These are phyloP conservation scores for Warburgia ugandensis DNA, from an alignment of 164 flowering plant species.

Conservation along the genomic window DNA sequence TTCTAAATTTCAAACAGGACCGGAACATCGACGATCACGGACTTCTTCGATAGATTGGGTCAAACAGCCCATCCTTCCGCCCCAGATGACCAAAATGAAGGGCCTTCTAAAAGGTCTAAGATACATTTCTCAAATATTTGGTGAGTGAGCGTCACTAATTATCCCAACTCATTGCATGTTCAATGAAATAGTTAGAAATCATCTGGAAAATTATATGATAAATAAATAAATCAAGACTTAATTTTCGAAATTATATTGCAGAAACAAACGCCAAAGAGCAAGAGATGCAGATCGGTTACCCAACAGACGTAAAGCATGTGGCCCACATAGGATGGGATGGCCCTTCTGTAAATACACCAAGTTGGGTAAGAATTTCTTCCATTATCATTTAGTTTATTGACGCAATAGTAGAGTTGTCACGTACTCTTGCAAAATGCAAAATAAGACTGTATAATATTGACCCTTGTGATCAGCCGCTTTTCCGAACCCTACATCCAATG, in stretches of 20 bases:
- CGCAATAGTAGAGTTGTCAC: no score
- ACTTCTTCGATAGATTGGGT: neutral
- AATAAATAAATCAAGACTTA: neutral
- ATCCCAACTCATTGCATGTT: neutral
- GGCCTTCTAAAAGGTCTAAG: slow-evolving; percentile 74
- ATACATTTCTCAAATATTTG: slow-evolving; percentile 80
- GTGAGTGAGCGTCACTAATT: slow-evolving; percentile 21
- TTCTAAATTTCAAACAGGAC: no score
- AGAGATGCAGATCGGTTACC: slow-evolving; percentile 73
- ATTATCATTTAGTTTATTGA: no score
- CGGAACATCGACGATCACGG: neutral
- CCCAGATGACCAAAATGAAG: slow-evolving; percentile 48
- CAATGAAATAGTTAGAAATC: neutral
- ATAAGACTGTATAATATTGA: no score
- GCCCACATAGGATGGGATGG: slow-evolving; percentile 90
- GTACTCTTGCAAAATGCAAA: no score
- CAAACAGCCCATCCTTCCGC: slow-evolving; percentile 2
- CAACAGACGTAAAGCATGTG: slow-evolving; percentile 87
- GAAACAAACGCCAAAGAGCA: slow-evolving; percentile 36
- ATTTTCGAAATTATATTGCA: neutral
- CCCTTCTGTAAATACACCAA: slow-evolving; percentile 48
- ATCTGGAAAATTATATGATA: neutral
- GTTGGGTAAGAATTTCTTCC: slow-evolving; percentile 53
- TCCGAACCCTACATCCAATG: no score
- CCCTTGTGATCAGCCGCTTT: no score